Evolutionary conservation across 2,329 filamentous ascomycete genomes (phyloP), one percentile per base, ranked within the genome.

Genomic region (Ophiostoma fasciatum): DNA sequence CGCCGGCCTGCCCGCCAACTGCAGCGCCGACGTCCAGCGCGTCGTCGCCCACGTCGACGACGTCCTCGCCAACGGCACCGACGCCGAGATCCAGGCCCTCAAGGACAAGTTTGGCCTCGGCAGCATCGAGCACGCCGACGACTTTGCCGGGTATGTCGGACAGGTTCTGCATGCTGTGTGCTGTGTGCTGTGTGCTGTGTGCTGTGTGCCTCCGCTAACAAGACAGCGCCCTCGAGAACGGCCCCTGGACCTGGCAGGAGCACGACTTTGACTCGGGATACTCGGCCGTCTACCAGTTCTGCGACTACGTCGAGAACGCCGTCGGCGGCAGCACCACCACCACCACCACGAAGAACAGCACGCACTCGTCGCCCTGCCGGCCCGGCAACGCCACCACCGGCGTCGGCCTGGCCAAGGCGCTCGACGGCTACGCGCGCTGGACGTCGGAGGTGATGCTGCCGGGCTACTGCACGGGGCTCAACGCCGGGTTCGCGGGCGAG

Each of bases 181-280:
- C n/a, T n/a, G n/a, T n/a, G n/a, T n/a, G n/a, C n/a, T n/a, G n/a
- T n/a, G n/a, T n/a, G n/a, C n/a, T n/a, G n/a, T n/a, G n/a, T n/a
- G n/a, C n/a, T n/a, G n/a, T n/a, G n/a, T n/a, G n/a, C n/a, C n/a
- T n/a, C n/a, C 7, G 22, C 22, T 23, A 23, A 23, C 22, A 7
- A 7, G 22, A 7, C 36, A 61, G 60, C 35, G 65, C 63, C 1
- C 54, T 75, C 20, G 57, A 66, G 46, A 64, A 64, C 32, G 72
- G 69, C 1, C 71, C 71, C 0, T 74, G 64, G 59, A 48, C 61
- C 7, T 76, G 71, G 69, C 72, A 76, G 48, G 53, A 50, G 4
- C 66, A 68, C 38, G 57, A 59, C 44, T 66, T 70, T 46, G 61
- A 59, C 45, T 56, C 54, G 5, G 53, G 56, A 14, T 63, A 36